Evolutionary conservation across 192 early-diverging fungal genomes (phyloP).

Genomic region (Thamnidium elegans): DNA sequence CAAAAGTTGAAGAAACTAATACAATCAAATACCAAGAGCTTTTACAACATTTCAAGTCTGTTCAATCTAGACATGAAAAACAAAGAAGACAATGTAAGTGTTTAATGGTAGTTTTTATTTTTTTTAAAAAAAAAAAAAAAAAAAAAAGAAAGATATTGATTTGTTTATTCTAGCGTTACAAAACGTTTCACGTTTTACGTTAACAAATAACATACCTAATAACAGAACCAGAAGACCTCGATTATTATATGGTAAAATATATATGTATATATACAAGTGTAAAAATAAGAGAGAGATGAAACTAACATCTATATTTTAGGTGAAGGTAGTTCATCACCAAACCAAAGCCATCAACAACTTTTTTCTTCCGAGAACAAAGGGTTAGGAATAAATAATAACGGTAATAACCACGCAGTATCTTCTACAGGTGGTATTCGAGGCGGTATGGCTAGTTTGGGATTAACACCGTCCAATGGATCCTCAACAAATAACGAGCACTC

Average conservation of each 20-base stretch:
- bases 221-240: constrained; percentile 2
- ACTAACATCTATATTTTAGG: not conserved
- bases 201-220: too few relatives aligned
- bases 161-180: constrained; percentile 10
- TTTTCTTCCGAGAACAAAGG: not conserved
- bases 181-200: constrained; percentile 1
- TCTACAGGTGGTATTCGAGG: not conserved
- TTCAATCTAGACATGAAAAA: constrained; percentile 74
- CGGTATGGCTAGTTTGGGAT: constrained; percentile 5
- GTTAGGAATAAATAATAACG: not conserved
- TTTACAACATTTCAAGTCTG: constrained; percentile 66
- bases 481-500: not conserved
- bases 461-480: not conserved
- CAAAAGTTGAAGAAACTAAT: constrained; percentile 31
- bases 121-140: not conserved
- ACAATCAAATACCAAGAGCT: constrained; percentile 66
- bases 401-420: not conserved
- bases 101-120: too few relatives aligned
- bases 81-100: constrained; percentile 45
- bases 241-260: not conserved
- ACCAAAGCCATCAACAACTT: not conserved
- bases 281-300: too few relatives aligned
- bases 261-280: too few relatives aligned
- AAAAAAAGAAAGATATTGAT: not conserved
- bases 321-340: not conserved